phyloP scores from a whole-genome alignment of 805 yeast species.

The Hanseniaspora clermontiae region DNA sequence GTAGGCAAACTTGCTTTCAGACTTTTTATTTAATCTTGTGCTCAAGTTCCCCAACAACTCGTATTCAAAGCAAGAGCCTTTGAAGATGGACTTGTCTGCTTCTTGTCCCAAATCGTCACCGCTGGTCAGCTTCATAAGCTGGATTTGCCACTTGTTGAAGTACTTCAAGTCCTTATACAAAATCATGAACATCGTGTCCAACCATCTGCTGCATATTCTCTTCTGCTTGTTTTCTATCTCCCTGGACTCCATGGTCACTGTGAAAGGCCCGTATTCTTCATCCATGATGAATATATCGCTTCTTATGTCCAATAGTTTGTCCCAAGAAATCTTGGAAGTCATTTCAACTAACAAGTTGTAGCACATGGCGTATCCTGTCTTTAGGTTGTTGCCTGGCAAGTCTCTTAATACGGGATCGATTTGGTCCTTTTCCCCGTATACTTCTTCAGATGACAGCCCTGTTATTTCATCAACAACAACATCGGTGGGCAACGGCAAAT shows the following conservation, averaged over 20 bases:
- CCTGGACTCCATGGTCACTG: slow-evolving; percentile 5
- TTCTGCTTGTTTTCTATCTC: slow-evolving; percentile 24
- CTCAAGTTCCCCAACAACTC: slow-evolving; percentile 82
- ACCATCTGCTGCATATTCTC: slow-evolving; percentile 63
- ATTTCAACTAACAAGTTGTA: slow-evolving; percentile 53
- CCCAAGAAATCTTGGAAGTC: slow-evolving; percentile 65
- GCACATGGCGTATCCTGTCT: slow-evolving; percentile 43
- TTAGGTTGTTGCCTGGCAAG: slow-evolving; percentile 58
- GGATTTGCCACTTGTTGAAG: slow-evolving; percentile 90
- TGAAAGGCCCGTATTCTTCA: slow-evolving; percentile 36
- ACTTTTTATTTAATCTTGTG: slow-evolving; percentile 66
- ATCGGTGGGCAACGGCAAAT: slow-evolving; percentile 65
- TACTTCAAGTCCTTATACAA: slow-evolving; percentile 66
- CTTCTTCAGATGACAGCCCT: slow-evolving; percentile 50
- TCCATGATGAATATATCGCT: slow-evolving; percentile 59
- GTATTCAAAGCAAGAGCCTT: slow-evolving; percentile 75
- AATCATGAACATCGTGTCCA: slow-evolving; percentile 59
- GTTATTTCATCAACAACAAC: slow-evolving; percentile 60
- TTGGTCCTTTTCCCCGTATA: slow-evolving; percentile 50
- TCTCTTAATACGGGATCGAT: slow-evolving; percentile 50
- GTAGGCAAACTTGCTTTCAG: slow-evolving; percentile 81
- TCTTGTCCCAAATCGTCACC: slow-evolving; percentile 61
- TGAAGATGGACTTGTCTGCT: neutral
- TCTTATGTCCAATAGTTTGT: slow-evolving; percentile 43
- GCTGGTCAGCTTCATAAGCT: slow-evolving; percentile 74